Percentiles rank a stretch among this genome's conserved stretches.
These are phyloP conservation scores for Hypoxylon sp. DNA, from an alignment of 2,329 filamentous ascomycete species.

Conservation along the genomic window DNA sequence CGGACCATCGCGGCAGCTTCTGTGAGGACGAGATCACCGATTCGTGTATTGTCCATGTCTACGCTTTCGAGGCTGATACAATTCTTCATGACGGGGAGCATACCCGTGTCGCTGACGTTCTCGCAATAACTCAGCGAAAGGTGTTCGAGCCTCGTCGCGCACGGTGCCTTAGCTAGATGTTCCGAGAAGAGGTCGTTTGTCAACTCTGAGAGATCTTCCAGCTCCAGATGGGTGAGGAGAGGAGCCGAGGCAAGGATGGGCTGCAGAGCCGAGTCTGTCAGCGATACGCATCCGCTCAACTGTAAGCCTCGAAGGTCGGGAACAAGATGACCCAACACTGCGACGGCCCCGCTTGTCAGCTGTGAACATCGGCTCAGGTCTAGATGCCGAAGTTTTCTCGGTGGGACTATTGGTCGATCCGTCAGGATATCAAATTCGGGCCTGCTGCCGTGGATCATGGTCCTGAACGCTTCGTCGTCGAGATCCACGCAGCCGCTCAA, in stretches of 20 bases:
- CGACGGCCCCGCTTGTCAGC: constrained; percentile 77
- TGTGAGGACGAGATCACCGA: constrained; percentile 84
- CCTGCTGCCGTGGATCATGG: constrained; percentile 77
- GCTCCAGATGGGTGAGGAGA: constrained; percentile 81
- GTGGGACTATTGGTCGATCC: constrained; percentile 75
- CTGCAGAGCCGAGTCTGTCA: constrained; percentile 77
- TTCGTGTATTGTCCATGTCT: constrained; percentile 92
- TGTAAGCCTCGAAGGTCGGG: constrained; percentile 84
- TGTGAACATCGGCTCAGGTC: constrained; percentile 81
- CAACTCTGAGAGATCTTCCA: constrained; percentile 83
- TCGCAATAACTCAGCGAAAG: constrained; percentile 92
- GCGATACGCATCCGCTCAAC: constrained; percentile 75
- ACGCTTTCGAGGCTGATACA: constrained; percentile 74
- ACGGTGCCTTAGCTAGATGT: constrained; percentile 78
- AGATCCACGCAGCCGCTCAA: constrained; percentile 82
- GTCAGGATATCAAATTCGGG: constrained; percentile 84
- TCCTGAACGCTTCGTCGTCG: constrained; percentile 74
- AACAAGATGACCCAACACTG: constrained; percentile 74
- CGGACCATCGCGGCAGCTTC: constrained; percentile 86
- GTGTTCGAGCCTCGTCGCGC: constrained; percentile 75
- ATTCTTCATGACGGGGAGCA: constrained; percentile 81
- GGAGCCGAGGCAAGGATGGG: constrained; percentile 78
- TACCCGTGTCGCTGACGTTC: constrained; percentile 79
- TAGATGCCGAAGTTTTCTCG: constrained; percentile 81
- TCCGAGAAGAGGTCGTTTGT: constrained; percentile 77